Percentiles rank a stretch among this genome's conserved stretches.
Evolutionary conservation across 768 basidiomycete species (phyloP).

Genomic region (Auricularia auricula-judae): DNA sequence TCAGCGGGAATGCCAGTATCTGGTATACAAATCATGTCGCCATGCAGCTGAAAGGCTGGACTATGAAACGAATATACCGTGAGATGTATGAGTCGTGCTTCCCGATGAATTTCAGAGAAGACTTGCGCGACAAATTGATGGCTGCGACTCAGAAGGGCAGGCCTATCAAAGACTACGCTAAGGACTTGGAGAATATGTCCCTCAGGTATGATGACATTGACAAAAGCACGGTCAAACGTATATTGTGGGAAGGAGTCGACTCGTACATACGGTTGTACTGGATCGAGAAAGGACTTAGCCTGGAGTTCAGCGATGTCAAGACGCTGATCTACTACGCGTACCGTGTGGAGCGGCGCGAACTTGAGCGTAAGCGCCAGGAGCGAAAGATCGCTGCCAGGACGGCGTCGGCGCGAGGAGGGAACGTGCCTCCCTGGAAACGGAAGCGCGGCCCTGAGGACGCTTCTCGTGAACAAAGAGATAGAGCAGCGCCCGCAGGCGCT

Average conservation of each 20-base stretch:
- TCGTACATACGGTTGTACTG: background rate
- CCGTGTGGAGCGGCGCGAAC: no score
- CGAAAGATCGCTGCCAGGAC: no score
- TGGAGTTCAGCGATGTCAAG: no score
- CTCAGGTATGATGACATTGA: background rate
- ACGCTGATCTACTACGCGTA: no score
- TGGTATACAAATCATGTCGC: background rate
- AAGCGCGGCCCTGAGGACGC: no score
- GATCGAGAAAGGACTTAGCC: background rate
- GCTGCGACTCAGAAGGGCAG: background rate
- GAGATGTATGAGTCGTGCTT: background rate
- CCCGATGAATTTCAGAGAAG: background rate
- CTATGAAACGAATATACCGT: background rate
- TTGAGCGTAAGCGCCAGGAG: no score
- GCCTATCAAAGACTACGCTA: background rate
- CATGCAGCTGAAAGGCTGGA: background rate
- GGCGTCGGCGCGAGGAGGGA: no score
- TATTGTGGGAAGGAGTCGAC: background rate
- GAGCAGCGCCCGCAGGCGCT: no score
- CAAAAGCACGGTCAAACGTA: background rate
- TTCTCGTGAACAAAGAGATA: no score
- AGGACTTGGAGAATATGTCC: background rate
- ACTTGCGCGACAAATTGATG: background rate
- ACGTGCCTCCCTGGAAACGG: no score
- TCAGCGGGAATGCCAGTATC: background rate